Conservation (phyloP, 345 rosid species). For the Leavenworthia alabamica region DNA sequence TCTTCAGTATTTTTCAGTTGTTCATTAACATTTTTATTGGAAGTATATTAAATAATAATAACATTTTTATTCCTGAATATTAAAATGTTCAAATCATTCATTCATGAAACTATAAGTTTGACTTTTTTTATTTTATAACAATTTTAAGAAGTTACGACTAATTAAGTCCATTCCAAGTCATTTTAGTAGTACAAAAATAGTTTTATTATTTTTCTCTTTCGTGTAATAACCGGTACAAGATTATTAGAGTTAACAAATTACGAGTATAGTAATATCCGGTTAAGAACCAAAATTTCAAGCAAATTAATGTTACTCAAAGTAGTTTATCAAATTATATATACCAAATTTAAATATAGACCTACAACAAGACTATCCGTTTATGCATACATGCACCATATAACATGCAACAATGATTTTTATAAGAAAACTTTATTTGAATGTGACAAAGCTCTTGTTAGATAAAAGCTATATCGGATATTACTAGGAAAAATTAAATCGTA, state of each 20-base stretch:
- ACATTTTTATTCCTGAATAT: neutral
- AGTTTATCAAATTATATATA: neutral
- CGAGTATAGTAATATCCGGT: neutral
- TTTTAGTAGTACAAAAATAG: neutral
- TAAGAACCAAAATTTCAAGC: neutral
- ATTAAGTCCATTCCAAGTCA: neutral
- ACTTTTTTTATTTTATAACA: neutral
- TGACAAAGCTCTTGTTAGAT: neutral
- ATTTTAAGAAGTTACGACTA: neutral
- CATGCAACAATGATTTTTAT: neutral
- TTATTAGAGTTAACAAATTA: neutral
- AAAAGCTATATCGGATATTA: neutral
- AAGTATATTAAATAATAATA: neutral
- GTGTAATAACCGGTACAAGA: neutral
- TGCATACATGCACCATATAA: neutral
- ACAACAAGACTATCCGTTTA: neutral
- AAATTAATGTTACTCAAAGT: slow-evolving; percentile 5
- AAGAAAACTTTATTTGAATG: neutral
- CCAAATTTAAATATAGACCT: neutral
- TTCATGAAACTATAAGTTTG: neutral
- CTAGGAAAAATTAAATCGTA: neutral
- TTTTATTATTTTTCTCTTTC: neutral
- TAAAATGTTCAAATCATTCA: neutral
- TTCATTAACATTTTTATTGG: neutral
- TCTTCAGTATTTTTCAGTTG: neutral